Percentiles rank a stretch among this genome's conserved stretches.
These are phyloP conservation scores for Arabidopsis suecica DNA, from an alignment of 345 rosid genomes.

Conservation along the genomic window DNA sequence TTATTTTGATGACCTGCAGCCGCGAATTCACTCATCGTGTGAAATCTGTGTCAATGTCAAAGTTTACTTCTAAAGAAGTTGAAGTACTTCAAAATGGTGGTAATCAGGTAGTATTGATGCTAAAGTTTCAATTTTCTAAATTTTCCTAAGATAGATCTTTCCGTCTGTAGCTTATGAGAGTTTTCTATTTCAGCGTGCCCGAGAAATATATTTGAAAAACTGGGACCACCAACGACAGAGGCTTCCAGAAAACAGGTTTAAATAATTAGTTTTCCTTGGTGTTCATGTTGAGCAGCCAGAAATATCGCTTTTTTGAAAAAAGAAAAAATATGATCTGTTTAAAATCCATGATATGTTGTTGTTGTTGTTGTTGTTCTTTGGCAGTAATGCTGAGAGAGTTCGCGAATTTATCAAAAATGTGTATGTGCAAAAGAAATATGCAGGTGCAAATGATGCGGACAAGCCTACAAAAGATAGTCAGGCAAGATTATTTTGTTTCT, in stretches of 20 bases:
- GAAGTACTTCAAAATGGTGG: conserved; percentile 97
- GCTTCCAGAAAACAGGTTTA: conserved; percentile 83
- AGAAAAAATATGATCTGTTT: background rate
- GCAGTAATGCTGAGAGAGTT: conserved; percentile 75
- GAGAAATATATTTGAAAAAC: conserved; percentile 78
- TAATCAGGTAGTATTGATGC: conserved; percentile 71
- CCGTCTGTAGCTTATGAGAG: conserved; percentile 28
- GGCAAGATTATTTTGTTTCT: conserved; percentile 50
- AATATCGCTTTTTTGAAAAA: too few relatives aligned
- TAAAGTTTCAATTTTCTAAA: background rate
- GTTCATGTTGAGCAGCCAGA: conserved; percentile 20
- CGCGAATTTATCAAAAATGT: conserved; percentile 87
- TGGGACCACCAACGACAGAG: conserved; percentile 94
- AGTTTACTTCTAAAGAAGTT: conserved; percentile 93
- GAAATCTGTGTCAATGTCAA: conserved; percentile 97
- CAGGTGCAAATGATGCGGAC: conserved; percentile 66
- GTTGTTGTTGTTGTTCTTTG: conserved; percentile 37
- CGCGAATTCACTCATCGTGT: conserved; percentile 99
- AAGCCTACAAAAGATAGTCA: conserved; percentile 78
- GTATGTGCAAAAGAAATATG: conserved; percentile 82
- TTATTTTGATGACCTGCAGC: conserved; percentile 51
- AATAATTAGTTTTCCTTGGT: conserved; percentile 23
- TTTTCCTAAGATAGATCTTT: conserved; percentile 31
- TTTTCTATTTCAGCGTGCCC: conserved; percentile 72
- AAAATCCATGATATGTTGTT: conserved; percentile 20